A percentile compares a stretch with the other conserved stretches of the same genome.
phyloP scores from a whole-genome alignment of 208 protist genomes.

The Wallacemonas rigidus region DNA sequence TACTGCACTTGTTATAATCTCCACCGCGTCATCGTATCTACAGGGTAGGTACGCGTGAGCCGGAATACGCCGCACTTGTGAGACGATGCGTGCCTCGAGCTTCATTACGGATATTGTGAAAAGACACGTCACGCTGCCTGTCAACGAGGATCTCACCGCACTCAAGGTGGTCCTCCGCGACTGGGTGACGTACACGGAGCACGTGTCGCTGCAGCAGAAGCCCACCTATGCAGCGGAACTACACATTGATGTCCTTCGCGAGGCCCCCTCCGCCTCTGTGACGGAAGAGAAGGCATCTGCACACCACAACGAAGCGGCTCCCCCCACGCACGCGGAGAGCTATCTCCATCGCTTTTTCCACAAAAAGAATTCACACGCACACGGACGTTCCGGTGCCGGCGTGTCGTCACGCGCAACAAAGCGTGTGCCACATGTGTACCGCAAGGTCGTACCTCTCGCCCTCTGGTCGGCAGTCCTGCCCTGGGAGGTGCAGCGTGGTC shows the following conservation, averaged over 20 bases:
- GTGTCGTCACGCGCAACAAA: not conserved
- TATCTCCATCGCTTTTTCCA: not conserved
- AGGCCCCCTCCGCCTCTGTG: constrained; percentile 4
- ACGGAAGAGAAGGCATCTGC: not conserved
- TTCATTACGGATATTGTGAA: constrained; percentile 51
- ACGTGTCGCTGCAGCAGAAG: constrained; percentile 57
- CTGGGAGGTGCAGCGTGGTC: constrained; percentile 85
- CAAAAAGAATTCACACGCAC: not conserved
- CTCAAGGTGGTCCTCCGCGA: constrained; percentile 70
- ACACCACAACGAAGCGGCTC: not conserved
- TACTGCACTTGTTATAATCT: not conserved
- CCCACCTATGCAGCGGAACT: constrained; percentile 56
- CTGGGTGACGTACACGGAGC: constrained; percentile 61
- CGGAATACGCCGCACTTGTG: too few relatives aligned
- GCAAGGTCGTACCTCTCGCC: constrained; percentile 49
- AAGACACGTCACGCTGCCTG: constrained; percentile 54
- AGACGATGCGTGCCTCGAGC: constrained; percentile 8
- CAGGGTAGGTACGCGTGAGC: too few relatives aligned
- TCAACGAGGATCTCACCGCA: constrained; percentile 49
- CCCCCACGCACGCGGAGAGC: not conserved
- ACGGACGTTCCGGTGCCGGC: not conserved
- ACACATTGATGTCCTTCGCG: constrained; percentile 40
- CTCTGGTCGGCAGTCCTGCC: constrained; percentile 85
- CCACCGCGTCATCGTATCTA: too few relatives aligned
- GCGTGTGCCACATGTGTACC: constrained; percentile 17